phyloP scores from a whole-genome alignment of 2,329 filamentous ascomycete genomes.

The Aspergillus pseudotamarii region DNA sequence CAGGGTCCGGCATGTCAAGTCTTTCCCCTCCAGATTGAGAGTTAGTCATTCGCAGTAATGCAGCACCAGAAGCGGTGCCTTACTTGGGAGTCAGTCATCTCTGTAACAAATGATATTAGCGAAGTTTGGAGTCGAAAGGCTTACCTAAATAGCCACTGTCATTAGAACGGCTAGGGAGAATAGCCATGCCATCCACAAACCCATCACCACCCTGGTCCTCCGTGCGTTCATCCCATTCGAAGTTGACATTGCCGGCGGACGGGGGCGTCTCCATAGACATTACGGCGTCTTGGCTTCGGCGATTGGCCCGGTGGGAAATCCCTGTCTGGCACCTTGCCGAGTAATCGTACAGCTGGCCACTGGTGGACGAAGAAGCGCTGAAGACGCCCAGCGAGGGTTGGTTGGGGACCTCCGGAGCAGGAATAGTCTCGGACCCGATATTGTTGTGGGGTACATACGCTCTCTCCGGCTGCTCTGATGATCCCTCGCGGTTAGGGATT shows the following conservation, averaged over 20 bases:
- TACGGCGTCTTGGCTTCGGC: background rate
- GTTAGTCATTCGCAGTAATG: background rate
- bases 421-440: background rate
- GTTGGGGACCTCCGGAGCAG: background rate
- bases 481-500: background rate
- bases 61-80: background rate
- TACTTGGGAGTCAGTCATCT: background rate
- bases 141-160: background rate
- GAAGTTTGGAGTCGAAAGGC: background rate
- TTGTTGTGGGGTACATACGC: background rate
- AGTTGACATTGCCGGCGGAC: background rate
- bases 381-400: background rate
- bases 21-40: background rate
- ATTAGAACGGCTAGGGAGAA: background rate
- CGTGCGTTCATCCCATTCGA: background rate
- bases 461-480: background rate
- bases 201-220: background rate
- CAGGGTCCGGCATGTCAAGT: background rate
- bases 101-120: rapidly evolving
- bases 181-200: background rate
- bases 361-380: background rate
- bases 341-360: background rate
- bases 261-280: background rate
- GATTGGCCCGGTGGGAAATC: background rate
- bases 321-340: background rate